Base-by-base conservation (phyloP, 2,329 filamentous ascomycete genomes). In the Blumeria graminis region DNA sequence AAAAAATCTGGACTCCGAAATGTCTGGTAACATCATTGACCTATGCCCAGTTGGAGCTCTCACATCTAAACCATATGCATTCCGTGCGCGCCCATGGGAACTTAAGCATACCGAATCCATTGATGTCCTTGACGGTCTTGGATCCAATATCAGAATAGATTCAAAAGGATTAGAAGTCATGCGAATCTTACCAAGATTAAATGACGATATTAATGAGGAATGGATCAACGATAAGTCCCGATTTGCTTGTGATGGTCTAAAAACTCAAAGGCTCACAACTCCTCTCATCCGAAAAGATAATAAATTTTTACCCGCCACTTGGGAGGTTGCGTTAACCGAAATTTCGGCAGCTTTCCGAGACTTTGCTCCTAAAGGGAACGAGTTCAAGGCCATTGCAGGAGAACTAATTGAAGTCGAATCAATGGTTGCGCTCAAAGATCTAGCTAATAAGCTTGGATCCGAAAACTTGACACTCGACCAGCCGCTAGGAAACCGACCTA, bases 211-310 rank as follows among this genome's bases (percentile, higher is more conserved):
- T 65, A 98, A 98, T 70, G 92, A 98, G 73, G 92, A 98, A 71
- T 98, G 92, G 92, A 96, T 98, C 69, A 92, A 96, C 71, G 92
- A 98, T 74, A 98, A 96, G 77, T 82, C 87, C 43, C 81, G 92
- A 61, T 98, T 96, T 69, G 90, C 92, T 45, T 94, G 89, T 68
- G 92, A 98, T 68, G 92, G 92, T 54, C 76, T 98, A 62, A 94
- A 89, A 78, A 96, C 90, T 51, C 92, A 98, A 71, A 81, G 92
- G 67, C 75, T 98, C 57, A 96, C 92, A 38, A 92, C 90, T 62
- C 92, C 92, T 45, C 73, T 98, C 60, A 81, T 95, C 65, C 85
- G 89, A 63, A 81, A 83, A 57, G 84, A 93, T 58, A 84, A 89
- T 66, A 87, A 90, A 68, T 96, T 98, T 69, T 80, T 89, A 69